Base-by-base conservation (phyloP, 2,329 filamentous ascomycete genomes). In the Metarhizium humberi region DNA sequence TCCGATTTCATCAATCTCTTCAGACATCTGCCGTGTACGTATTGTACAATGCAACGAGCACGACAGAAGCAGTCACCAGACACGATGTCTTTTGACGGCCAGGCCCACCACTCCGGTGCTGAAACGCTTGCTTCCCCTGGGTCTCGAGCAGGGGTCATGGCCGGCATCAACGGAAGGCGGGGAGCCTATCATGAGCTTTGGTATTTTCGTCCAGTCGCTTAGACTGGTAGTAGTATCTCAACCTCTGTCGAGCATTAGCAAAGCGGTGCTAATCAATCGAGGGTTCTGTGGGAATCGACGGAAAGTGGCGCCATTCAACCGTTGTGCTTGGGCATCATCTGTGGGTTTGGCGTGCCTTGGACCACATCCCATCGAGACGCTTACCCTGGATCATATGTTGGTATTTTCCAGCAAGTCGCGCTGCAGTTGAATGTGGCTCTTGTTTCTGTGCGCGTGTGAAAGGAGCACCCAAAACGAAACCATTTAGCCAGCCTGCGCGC, bases 131-230 rank as follows among this genome's bases (percentile, higher is more conserved):
- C 11, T 30, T 29, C 7, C 25, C 45, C 45, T 30, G 20, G 20
- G 13, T 7, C 25, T 7, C 4, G 45, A 36, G 42, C 51, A 46
- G 30, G 51, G 45, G 10, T 47, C 51, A 53, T 46, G 51, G 25
- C 45, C 43, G 13, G 43, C 43, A 11, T 48, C 45, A 29, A 30
- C 45, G 45, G 45, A 48, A 30, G 45, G 45, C 51, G 42, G 42
- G 30, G 51, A 46, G 51, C 42, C 51, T 53, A 52, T 52, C 38
- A 52, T n/a, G 18, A 46, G 43, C n/a, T 18, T 42, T n/a, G 10
- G 18, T 18, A 6, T n/a, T 46, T 11, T 20, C 43, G 43, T 25
- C 18, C 43, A 20, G 14, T 51, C 30, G n/a, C 16, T 13, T 11
- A 42, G 25, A 4, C 16, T 4, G 32, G 32, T 1, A 16, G 32